phyloP scores from a whole-genome alignment of 2,329 filamentous ascomycete species.

The Trichothecium sympodiale region DNA sequence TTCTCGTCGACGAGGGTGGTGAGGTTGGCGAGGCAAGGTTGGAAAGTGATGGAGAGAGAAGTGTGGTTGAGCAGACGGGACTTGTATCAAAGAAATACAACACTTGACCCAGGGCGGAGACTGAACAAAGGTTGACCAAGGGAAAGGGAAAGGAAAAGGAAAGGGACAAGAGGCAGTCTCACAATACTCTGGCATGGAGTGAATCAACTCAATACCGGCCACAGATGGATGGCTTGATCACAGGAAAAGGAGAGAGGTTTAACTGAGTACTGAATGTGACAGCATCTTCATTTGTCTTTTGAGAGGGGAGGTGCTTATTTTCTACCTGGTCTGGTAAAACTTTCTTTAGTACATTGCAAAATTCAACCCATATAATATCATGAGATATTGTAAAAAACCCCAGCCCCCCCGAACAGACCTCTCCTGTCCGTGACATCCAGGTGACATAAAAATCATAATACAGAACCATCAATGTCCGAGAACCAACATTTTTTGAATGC shows the following conservation, averaged over 20 bases:
- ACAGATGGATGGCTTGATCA: slow-evolving; percentile 17
- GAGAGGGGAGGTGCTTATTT: slow-evolving; percentile 40
- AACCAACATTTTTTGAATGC: slow-evolving; percentile 33
- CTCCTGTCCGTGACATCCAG: slow-evolving; percentile 24
- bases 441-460: slow-evolving; percentile 22
- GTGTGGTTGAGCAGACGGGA: too few relatives aligned
- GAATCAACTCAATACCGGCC: slow-evolving; percentile 16
- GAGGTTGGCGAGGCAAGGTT: too few relatives aligned
- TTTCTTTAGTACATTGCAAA: slow-evolving; percentile 24
- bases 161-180: slow-evolving; percentile 8
- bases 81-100: too few relatives aligned
- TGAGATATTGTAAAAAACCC: slow-evolving; percentile 10
- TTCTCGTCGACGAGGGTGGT: too few relatives aligned
- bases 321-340: slow-evolving; percentile 20
- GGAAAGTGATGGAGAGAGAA: too few relatives aligned
- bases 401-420: slow-evolving; percentile 17
- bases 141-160: slow-evolving; percentile 2
- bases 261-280: too few relatives aligned
- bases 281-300: slow-evolving; percentile 11
- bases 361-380: too few relatives aligned
- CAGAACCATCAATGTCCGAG: slow-evolving; percentile 31
- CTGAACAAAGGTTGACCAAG: too few relatives aligned
- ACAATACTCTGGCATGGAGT: slow-evolving; percentile 16
- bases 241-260: too few relatives aligned
- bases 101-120: too few relatives aligned